phyloP scores from a whole-genome alignment of 345 rosid species.

The Eucalyptus victrix region DNA sequence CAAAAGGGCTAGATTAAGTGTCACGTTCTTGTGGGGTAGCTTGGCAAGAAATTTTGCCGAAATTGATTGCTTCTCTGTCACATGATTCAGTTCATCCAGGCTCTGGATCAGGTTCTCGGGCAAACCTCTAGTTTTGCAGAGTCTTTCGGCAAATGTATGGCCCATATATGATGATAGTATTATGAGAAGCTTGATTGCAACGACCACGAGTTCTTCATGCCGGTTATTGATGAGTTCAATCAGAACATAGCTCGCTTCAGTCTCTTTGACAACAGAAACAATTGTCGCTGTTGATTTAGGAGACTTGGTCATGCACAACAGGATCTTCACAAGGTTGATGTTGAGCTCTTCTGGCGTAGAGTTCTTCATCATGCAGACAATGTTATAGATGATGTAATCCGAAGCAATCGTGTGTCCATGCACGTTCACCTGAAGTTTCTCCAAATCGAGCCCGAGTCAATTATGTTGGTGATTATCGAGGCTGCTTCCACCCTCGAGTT shows the following conservation, averaged over 20 bases:
- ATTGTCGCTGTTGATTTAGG: conserved; percentile 39
- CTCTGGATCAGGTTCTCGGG: conserved; percentile 56
- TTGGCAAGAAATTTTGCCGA: conserved; percentile 63
- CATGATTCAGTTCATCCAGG: conserved; percentile 15
- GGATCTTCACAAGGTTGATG: conserved; percentile 56
- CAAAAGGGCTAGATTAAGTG: conserved; percentile 66
- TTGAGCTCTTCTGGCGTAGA: conserved; percentile 60
- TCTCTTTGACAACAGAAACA: conserved; percentile 46
- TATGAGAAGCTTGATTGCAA: conserved; percentile 55
- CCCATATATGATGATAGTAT: conserved; percentile 55
- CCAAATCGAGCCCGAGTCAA: conserved; percentile 57
- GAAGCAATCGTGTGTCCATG: conserved; percentile 61
- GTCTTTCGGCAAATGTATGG: conserved; percentile 53
- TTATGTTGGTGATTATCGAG: conserved; percentile 59
- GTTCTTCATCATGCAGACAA: conserved; percentile 62
- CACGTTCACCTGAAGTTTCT: conserved; percentile 32
- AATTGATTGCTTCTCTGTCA: conserved; percentile 69
- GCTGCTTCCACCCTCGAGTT: conserved; percentile 65
- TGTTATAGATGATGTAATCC: conserved; percentile 55
- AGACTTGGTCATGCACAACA: conserved; percentile 50
- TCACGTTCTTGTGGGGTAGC: conserved; percentile 71
- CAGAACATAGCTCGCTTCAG: conserved; percentile 60
- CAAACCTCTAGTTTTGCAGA: conserved; percentile 68
- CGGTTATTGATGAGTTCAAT: conserved; percentile 68
- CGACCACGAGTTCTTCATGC: conserved; percentile 54